Evolutionary conservation across 306 rosid genomes (phyloP), one percentile per base, ranked within the genome.

Genomic region (Luffa acutangula): DNA sequence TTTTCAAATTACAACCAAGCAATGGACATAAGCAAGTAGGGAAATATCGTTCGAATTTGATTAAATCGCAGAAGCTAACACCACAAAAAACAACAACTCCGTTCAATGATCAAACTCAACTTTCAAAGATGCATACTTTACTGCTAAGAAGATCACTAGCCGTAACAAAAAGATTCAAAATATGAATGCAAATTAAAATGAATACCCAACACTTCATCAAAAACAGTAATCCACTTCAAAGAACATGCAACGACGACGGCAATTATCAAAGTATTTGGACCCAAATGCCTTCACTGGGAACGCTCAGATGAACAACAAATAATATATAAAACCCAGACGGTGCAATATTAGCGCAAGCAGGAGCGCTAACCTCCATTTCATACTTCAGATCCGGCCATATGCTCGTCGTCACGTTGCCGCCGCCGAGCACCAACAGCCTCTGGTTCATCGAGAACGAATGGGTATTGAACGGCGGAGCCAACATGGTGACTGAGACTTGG

Each of bases 391-490:
- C 73, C 46, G 71, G 71, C 41, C 80, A 18, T 9, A 48, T 13
- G 58, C 0, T 25, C 43, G 43, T 48, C 77, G 59, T 72, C 59
- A 72, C 57, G 6, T 48, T 45, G 39, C 76, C 57, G 7, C 20
- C 13, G 59, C n/a, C 43, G 12, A 72, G 12, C 54, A 82, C 85
- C 83, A 89, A 34, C 74, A 85, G 1, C 83, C 89, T 83, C 37
- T 89, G 87, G 78, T 82, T 87, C 90, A 85, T 86, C 0, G 94
- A 87, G 45, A 83, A 85, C 0, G 94, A 90, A 79, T 90, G 94
- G 2, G 92, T 90, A 15, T 33, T 81, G 53, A 89, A 85, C 7
- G 93, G 81, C 46, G 93, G 93, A 41, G 87, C 79, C 78, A 82
- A 21, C 81, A 89, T 39, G 7, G 89, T 85, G 10, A 87, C 89